Evolutionary conservation across 257 asterid species (phyloP).

Genomic region (Solanum paucissectum): DNA sequence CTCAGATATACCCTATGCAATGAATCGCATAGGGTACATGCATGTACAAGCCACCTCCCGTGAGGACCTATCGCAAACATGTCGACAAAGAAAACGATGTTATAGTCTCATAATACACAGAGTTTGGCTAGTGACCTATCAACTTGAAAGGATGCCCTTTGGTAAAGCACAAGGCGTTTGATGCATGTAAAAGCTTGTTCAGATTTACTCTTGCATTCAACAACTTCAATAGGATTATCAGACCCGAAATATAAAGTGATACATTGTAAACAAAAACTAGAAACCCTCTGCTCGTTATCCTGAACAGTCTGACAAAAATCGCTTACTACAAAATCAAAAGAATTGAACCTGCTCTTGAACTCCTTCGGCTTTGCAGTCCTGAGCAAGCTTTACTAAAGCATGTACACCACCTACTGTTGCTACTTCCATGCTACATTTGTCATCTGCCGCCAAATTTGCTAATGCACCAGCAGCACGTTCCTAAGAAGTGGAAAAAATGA

Average conservation of each 20-base stretch:
- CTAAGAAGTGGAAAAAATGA: conserved; percentile 18
- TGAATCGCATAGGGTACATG: neutral
- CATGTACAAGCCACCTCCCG: neutral
- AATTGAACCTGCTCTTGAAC: conserved; percentile 78
- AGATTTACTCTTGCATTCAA: neutral
- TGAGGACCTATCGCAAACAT: neutral
- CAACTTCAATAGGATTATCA: neutral
- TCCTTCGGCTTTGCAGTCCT: conserved; percentile 64
- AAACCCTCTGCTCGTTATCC: neutral
- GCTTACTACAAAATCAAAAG: neutral
- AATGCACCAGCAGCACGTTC: conserved; percentile 92
- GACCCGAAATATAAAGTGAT: neutral
- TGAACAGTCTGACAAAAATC: neutral
- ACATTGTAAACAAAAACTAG: neutral
- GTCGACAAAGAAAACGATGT: neutral
- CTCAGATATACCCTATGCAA: neutral
- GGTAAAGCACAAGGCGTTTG: neutral
- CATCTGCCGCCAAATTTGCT: conserved; percentile 95
- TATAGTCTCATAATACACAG: neutral
- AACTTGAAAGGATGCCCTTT: neutral
- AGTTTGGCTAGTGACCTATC: neutral
- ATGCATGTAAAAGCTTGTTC: neutral
- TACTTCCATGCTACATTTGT: conserved; percentile 81
- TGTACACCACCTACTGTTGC: conserved; percentile 66
- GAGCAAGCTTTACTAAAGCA: conserved; percentile 68